A percentile compares a stretch with the other conserved stretches of the same genome.
These are phyloP conservation scores for Pleochaeta shiraiana DNA, from an alignment of 2,329 filamentous ascomycete genomes.

Conservation along the genomic window DNA sequence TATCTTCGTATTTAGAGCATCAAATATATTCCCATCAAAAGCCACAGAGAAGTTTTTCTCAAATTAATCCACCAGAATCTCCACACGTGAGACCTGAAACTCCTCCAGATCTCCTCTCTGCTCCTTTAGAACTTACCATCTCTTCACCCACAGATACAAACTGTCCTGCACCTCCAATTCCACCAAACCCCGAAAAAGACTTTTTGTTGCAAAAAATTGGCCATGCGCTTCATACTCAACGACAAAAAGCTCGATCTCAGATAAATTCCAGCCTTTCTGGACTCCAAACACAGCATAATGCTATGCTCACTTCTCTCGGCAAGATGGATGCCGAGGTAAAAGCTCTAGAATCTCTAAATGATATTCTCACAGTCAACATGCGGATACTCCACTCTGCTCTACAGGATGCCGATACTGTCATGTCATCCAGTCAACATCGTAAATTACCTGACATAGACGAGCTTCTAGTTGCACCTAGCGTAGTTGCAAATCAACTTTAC, in stretches of 20 bases:
- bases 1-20: background rate
- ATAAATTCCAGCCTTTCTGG: slow-evolving; percentile 55
- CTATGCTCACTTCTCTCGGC: slow-evolving; percentile 47
- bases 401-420: slow-evolving; percentile 54
- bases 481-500: slow-evolving; percentile 86
- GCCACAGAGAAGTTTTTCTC: slow-evolving; percentile 15
- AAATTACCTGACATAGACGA: slow-evolving; percentile 66
- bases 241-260: slow-evolving; percentile 45
- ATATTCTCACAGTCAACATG: slow-evolving; percentile 54
- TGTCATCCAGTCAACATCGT: slow-evolving; percentile 47
- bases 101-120: slow-evolving; percentile 30
- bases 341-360: slow-evolving; percentile 46
- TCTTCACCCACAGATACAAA: slow-evolving; percentile 23
- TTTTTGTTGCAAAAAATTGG: slow-evolving; percentile 60
- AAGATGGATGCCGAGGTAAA: slow-evolving; percentile 53
- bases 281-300: slow-evolving; percentile 55
- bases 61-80: slow-evolving; percentile 15
- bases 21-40: slow-evolving; percentile 10
- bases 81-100: slow-evolving; percentile 18
- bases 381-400: slow-evolving; percentile 57
- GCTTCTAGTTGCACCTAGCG: slow-evolving; percentile 75
- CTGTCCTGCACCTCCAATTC: slow-evolving; percentile 59
- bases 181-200: slow-evolving; percentile 91
- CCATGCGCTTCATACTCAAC: slow-evolving; percentile 41
- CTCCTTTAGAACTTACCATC: slow-evolving; percentile 28